Evolutionary conservation across 768 basidiomycete species (phyloP).

Genomic region (Strobilomyces echinocephalus): DNA sequence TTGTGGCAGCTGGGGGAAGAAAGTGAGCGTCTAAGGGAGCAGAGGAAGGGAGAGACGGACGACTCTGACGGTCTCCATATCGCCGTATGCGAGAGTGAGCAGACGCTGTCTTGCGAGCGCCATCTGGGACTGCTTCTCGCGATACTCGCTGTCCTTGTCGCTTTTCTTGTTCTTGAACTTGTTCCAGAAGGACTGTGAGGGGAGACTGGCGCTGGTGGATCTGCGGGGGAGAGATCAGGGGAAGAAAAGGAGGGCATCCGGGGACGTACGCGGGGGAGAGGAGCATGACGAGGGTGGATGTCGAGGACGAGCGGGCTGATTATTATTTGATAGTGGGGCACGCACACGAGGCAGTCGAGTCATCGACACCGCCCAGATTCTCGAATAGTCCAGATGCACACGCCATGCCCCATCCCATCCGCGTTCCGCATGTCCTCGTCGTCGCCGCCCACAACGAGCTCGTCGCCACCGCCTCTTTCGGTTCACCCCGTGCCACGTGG

Average conservation of each 20-base stretch:
- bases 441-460: constrained; percentile 3
- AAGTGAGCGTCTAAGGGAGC: not conserved
- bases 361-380: constrained; percentile 10
- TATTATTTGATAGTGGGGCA: constrained; percentile 22
- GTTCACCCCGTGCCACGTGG: constrained; percentile 1
- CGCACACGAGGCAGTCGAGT: constrained; percentile 52
- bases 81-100: constrained; percentile 75
- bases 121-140: constrained; percentile 54
- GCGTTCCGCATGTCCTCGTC: not conserved
- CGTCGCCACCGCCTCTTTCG: not conserved
- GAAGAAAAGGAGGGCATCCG: constrained; percentile 19
- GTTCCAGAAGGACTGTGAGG: constrained; percentile 47
- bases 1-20: constrained; percentile 53
- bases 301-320: constrained; percentile 23
- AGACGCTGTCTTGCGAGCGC: constrained; percentile 69
- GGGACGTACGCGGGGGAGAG: constrained; percentile 71
- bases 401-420: not conserved
- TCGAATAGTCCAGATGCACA: constrained; percentile 3
- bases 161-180: constrained; percentile 64
- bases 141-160: constrained; percentile 59
- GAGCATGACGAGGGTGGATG: constrained; percentile 50
- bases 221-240: constrained; percentile 43
- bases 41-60: constrained; percentile 27
- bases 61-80: constrained; percentile 83
- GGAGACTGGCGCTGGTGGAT: constrained; percentile 60